phyloP scores from a whole-genome alignment of 2,329 filamentous ascomycete genomes.

The Penicillium olsonii region DNA sequence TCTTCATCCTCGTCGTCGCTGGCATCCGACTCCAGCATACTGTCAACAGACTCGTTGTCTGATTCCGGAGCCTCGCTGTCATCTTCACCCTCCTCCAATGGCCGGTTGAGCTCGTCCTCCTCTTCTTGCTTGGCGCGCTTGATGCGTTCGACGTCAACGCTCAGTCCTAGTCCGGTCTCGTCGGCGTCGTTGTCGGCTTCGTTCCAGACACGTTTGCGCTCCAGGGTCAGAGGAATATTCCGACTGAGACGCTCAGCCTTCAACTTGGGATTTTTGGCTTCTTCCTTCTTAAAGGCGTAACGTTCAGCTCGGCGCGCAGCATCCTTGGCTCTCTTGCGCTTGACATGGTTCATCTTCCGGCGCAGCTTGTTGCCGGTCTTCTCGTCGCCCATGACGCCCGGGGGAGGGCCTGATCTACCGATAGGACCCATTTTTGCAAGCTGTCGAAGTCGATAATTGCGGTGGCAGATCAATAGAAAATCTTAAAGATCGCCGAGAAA shows the following conservation, averaged over 20 bases:
- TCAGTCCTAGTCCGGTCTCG: slow-evolving; percentile 46
- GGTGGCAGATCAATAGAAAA: slow-evolving; percentile 7
- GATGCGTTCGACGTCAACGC: slow-evolving; percentile 51
- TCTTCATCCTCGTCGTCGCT: slow-evolving; percentile 49
- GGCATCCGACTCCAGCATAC: slow-evolving; percentile 68
- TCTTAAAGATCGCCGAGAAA: slow-evolving; percentile 23
- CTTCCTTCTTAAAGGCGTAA: slow-evolving; percentile 78
- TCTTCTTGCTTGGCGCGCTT: slow-evolving; percentile 51
- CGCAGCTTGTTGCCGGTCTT: slow-evolving; percentile 75
- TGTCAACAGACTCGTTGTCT: slow-evolving; percentile 65
- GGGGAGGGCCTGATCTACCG: slow-evolving; percentile 43
- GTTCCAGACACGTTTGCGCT: slow-evolving; percentile 89
- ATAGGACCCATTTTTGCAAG: slow-evolving; percentile 52
- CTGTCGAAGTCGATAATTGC: neutral
- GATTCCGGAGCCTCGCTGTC: slow-evolving; percentile 47
- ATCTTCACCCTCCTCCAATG: slow-evolving; percentile 47
- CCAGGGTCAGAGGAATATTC: slow-evolving; percentile 79
- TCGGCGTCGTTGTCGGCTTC: slow-evolving; percentile 61
- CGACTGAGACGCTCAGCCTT: slow-evolving; percentile 70
- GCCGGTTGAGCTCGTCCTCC: slow-evolving; percentile 43
- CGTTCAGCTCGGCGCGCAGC: slow-evolving; percentile 74
- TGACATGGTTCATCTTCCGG: slow-evolving; percentile 74
- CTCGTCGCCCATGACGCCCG: slow-evolving; percentile 51
- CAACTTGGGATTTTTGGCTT: slow-evolving; percentile 77
- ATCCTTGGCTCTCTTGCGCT: slow-evolving; percentile 75